phyloP scores from a whole-genome alignment of 1,284 basidiomycete genomes.

The Ustilago hordei region DNA sequence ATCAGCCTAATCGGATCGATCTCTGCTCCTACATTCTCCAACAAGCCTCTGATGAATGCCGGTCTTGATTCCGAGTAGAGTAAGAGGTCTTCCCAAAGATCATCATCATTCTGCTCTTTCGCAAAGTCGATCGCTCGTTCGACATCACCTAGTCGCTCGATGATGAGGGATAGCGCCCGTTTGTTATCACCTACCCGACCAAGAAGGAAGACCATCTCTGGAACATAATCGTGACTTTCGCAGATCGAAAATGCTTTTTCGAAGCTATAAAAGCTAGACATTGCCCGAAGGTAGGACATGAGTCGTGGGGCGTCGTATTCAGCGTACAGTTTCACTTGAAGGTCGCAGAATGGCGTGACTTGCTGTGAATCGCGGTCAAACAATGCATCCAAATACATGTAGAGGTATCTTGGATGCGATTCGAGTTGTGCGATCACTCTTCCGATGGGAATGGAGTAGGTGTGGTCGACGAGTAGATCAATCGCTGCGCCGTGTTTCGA shows the following conservation, averaged over 20 bases:
- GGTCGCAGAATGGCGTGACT: conserved; percentile 83
- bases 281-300: conserved; percentile 88
- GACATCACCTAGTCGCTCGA: conserved; percentile 93
- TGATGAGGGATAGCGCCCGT: conserved; percentile 91
- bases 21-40: conserved; percentile 93
- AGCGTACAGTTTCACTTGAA: conserved; percentile 89
- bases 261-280: conserved; percentile 88
- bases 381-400: conserved; percentile 91
- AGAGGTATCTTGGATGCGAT: conserved; percentile 82
- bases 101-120: conserved; percentile 95
- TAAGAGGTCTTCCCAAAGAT: conserved; percentile 96
- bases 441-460: conserved; percentile 92
- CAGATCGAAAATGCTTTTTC: conserved; percentile 93
- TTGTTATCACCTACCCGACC: conserved; percentile 98
- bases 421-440: conserved; percentile 89
- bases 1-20: conserved; percentile 96
- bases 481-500: conserved; percentile 77
- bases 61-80: conserved; percentile 94
- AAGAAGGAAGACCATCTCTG: conserved; percentile 96
- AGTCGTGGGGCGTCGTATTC: conserved; percentile 83
- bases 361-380: conserved; percentile 87
- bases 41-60: conserved; percentile 90
- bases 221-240: conserved; percentile 84
- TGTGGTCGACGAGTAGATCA: conserved; percentile 89
- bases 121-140: conserved; percentile 96